Percentiles rank a stretch among this genome's conserved stretches.
Conservation (phyloP, 2,329 filamentous ascomycete genomes). For the Phialophora chinensis region DNA sequence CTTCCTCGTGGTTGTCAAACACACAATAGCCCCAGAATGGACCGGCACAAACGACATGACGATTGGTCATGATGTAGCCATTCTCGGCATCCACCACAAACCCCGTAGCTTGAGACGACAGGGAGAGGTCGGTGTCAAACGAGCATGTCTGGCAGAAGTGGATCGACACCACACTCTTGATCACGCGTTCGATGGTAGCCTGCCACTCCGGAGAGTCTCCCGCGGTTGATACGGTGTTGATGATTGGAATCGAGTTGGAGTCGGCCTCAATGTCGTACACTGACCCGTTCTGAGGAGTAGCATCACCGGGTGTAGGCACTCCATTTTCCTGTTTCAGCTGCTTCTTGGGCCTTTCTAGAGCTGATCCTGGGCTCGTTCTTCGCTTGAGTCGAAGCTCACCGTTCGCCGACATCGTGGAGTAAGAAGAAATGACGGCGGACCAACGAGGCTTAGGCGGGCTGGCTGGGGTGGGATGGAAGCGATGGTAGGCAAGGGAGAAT, state of each 20-base stretch:
- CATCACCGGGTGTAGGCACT: slow-evolving; percentile 48
- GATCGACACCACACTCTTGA: slow-evolving; percentile 96
- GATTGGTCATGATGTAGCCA: slow-evolving; percentile 86
- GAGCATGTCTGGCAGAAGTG: slow-evolving; percentile 98
- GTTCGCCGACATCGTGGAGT: slow-evolving; percentile 55
- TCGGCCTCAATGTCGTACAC: slow-evolving; percentile 54
- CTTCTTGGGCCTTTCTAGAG: slow-evolving; percentile 60
- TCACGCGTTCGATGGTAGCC: slow-evolving; percentile 89
- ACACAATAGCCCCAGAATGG: slow-evolving; percentile 98
- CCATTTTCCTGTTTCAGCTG: slow-evolving; percentile 58
- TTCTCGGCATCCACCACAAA: slow-evolving; percentile 95
- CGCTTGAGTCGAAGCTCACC: slow-evolving; percentile 59
- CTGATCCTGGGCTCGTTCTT: slow-evolving; percentile 60
- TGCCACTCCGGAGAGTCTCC: slow-evolving; percentile 86
- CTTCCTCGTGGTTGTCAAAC: slow-evolving; percentile 95
- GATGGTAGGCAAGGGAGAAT: neutral
- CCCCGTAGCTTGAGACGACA: slow-evolving; percentile 93
- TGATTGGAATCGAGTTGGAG: slow-evolving; percentile 53
- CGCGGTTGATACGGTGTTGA: slow-evolving; percentile 56
- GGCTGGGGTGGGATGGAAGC: neutral
- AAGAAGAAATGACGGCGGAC: slow-evolving; percentile 8
- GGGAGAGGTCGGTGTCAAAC: slow-evolving; percentile 94
- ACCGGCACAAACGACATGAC: slow-evolving; percentile 91
- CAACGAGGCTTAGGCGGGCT: neutral
- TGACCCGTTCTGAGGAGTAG: slow-evolving; percentile 51